A percentile compares a stretch with the other conserved stretches of the same genome.
phyloP scores from a whole-genome alignment of 345 rosid genomes.

The Euphorbia pulcherrima region DNA sequence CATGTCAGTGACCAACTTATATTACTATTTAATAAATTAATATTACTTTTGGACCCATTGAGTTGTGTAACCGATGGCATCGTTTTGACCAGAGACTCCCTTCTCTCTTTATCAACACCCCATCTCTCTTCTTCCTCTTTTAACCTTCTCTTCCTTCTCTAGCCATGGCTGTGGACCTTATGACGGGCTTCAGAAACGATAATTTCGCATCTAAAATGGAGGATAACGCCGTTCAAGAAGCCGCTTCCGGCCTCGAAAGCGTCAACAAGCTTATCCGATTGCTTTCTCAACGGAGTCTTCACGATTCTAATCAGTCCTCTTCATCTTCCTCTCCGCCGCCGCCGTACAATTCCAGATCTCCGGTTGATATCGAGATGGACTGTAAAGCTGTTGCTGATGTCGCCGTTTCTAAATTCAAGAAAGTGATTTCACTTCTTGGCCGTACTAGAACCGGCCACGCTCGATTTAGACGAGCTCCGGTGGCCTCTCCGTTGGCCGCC shows the following conservation, averaged over 20 bases:
- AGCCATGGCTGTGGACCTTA: constrained; percentile 28
- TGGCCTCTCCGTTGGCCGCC: neutral
- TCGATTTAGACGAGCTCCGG: constrained; percentile 67
- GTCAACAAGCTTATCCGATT: constrained; percentile 25
- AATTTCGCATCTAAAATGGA: constrained; percentile 20
- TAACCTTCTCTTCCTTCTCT: constrained; percentile 10
- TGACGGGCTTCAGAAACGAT: constrained; percentile 31
- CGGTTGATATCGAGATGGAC: constrained; percentile 46
- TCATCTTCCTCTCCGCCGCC: constrained; percentile 18
- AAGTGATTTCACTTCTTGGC: constrained; percentile 60
- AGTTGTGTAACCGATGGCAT: constrained; percentile 33
- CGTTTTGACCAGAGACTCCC: constrained; percentile 35
- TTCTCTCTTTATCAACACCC: constrained; percentile 37
- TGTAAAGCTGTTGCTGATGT: constrained; percentile 61
- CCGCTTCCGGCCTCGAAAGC: constrained; percentile 32
- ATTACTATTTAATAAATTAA: neutral
- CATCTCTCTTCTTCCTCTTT: constrained; percentile 5
- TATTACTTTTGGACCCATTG: too few relatives aligned
- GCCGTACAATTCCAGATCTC: constrained; percentile 6
- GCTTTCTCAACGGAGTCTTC: constrained; percentile 22
- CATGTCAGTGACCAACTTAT: constrained; percentile 22
- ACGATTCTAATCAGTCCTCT: constrained; percentile 13
- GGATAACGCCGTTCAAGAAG: constrained; percentile 34
- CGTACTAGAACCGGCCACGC: constrained; percentile 82
- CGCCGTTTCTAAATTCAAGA: constrained; percentile 69